Evolutionary conservation across 345 rosid genomes (phyloP).

Genomic region (Punica granatum): DNA sequence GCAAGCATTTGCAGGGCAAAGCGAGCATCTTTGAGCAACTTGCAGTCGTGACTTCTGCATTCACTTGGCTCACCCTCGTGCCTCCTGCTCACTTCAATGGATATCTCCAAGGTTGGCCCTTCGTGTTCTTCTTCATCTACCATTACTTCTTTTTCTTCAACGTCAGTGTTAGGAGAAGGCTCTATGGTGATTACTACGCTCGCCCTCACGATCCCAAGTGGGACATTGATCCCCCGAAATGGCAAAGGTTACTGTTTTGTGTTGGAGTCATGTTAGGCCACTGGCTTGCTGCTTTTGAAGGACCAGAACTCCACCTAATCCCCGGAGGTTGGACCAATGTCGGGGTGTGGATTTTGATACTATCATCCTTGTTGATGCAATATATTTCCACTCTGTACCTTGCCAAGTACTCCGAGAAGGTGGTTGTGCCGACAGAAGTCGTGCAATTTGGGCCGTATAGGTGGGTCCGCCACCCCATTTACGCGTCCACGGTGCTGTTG

Average conservation of each 20-base stretch:
- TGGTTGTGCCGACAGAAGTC: slow-evolving; percentile 71
- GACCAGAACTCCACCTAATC: slow-evolving; percentile 70
- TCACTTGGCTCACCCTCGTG: slow-evolving; percentile 80
- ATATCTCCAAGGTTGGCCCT: slow-evolving; percentile 87
- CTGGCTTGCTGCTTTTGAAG: slow-evolving; percentile 90
- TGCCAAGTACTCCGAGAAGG: slow-evolving; percentile 83
- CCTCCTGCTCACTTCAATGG: slow-evolving; percentile 83
- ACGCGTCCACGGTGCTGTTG: slow-evolving; percentile 70
- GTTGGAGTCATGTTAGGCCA: slow-evolving; percentile 57
- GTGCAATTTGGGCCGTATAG: slow-evolving; percentile 88
- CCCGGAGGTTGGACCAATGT: slow-evolving; percentile 65
- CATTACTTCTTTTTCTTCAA: slow-evolving; percentile 88
- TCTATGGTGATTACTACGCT: slow-evolving; percentile 67
- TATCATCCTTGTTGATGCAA: slow-evolving; percentile 55
- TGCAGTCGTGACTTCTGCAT: slow-evolving; percentile 55
- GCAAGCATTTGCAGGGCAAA: slow-evolving; percentile 51
- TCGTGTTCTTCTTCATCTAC: slow-evolving; percentile 75
- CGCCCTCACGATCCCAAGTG: slow-evolving; percentile 70
- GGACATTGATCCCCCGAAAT: slow-evolving; percentile 57
- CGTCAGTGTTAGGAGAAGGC: slow-evolving; percentile 61
- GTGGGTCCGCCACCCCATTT: slow-evolving; percentile 76
- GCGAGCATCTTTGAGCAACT: slow-evolving; percentile 72
- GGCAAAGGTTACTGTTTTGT: slow-evolving; percentile 52
- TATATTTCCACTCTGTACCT: slow-evolving; percentile 69
- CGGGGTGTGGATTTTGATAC: slow-evolving; percentile 66